These are phyloP conservation scores for Beauveria varroae DNA, from an alignment of 2,329 filamentous ascomycete species.

Conservation along the genomic window DNA sequence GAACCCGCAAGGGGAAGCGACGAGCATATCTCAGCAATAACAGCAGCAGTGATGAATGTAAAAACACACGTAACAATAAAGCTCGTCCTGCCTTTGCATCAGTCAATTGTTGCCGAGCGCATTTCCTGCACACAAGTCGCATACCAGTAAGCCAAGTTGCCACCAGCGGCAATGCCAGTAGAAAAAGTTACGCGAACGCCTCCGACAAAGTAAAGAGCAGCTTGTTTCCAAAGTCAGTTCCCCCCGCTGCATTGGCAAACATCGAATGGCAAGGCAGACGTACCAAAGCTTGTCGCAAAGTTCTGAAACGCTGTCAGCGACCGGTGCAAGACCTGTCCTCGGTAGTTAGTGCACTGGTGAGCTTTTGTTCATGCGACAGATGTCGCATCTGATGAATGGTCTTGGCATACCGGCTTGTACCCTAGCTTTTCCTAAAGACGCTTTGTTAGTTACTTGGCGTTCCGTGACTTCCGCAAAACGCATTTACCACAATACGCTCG, in stretches of 20 bases:
- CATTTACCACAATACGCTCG: background rate
- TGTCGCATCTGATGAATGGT: background rate
- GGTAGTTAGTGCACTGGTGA: background rate
- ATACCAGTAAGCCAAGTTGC: constrained; percentile 53
- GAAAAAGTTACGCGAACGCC: constrained; percentile 53
- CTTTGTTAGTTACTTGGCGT: background rate
- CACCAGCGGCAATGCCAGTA: constrained; percentile 54
- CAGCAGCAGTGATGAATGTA: constrained; percentile 52
- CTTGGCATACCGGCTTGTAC: constrained; percentile 19
- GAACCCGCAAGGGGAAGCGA: constrained; percentile 51
- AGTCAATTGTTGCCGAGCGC: background rate
- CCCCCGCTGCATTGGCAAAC: background rate
- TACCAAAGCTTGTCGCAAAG: constrained; percentile 52
- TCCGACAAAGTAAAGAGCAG: constrained; percentile 54
- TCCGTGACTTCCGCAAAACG: background rate
- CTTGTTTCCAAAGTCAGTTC: constrained; percentile 24
- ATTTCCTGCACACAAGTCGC: background rate
- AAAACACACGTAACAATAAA: constrained; percentile 53
- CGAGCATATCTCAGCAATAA: constrained; percentile 54
- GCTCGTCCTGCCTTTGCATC: constrained; percentile 36
- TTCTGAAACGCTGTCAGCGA: constrained; percentile 51
- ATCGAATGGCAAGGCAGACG: constrained; percentile 9
- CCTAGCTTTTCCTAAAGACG: constrained; percentile 17
- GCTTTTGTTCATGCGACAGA: background rate
- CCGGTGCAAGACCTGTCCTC: constrained; percentile 44